A percentile compares a stretch with the other conserved stretches of the same genome.
These are phyloP conservation scores for Aspergillus sp. DNA, from an alignment of 2,329 filamentous ascomycete genomes.

Conservation along the genomic window DNA sequence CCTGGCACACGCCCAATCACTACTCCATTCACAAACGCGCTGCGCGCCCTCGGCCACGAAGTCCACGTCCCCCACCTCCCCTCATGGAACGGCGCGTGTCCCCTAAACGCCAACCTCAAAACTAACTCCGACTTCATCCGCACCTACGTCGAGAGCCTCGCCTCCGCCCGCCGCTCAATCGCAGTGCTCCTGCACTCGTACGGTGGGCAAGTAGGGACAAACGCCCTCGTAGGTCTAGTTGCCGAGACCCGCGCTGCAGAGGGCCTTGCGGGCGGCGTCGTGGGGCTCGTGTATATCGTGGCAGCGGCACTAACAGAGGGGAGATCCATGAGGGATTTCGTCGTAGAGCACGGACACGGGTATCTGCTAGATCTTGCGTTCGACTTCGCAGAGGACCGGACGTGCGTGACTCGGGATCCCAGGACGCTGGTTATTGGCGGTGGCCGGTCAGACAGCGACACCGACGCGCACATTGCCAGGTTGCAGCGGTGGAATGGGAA, in stretches of 20 bases:
- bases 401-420: not conserved
- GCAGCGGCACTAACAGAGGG: not conserved
- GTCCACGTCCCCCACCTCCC: constrained; percentile 11
- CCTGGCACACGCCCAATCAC: constrained; percentile 9
- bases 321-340: not conserved
- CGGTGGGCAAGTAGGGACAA: constrained; percentile 18
- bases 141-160: constrained; percentile 5
- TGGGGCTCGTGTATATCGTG: not conserved
- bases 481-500: not conserved
- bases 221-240: constrained; percentile 1
- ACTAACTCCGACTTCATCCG: constrained; percentile 6
- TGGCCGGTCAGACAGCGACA: not conserved
- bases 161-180: constrained; percentile 4
- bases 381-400: not conserved
- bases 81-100: constrained; percentile 15
- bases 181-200: constrained; percentile 20
- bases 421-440: not conserved
- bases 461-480: not conserved
- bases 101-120: constrained; percentile 14
- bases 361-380: not conserved
- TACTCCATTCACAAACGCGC: constrained; percentile 7
- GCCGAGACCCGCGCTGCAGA: not conserved
- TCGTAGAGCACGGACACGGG: not conserved
- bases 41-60: constrained; percentile 4
- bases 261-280: not conserved